Base-by-base conservation (phyloP, 176 grass and related monocot genomes). In the Hordeum vulgare region DNA sequence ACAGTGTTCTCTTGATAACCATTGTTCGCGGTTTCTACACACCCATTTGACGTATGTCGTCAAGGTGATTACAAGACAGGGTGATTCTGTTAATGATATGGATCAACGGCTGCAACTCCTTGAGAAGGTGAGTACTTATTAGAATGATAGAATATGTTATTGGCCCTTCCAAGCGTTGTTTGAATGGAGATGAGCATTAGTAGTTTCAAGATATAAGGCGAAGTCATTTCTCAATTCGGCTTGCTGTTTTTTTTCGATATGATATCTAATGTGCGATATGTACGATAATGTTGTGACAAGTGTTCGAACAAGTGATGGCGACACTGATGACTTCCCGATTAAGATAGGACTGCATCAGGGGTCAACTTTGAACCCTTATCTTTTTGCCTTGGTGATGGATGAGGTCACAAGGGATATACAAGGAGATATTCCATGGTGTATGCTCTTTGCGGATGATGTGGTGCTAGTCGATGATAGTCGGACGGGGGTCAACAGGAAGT, bases 41-140 rank as follows among this genome's bases (percentile, higher is more conserved):
- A 87, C 70, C 0, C 96, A 95, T 80, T 28, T 94, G 74, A 6
- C 92, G 21, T 91, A 82, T 88, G 85, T 98, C 77, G 85, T 93
- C 11, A 72, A 85, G 83, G 44, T 71, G 68, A 83, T 69, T 54
- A 76, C 92, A 80, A 95, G 79, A 53, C 93, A 92, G 28, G 88
- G 83, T 68, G n/a, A 75, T 68, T 71, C 60, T 8, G 61, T 88
- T 31, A 90, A 89, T 86, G 92, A 92, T 44, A 84, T 95, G 76
- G 90, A 87, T 80, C 79, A 90, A 81, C 85, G 88, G 57, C 59
- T 94, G 67, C 57, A 95, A 75, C 80, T 95, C 44, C 64, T 98
- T 73, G 91, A 94, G 83, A 98, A 98, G 91, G 93, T 98, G 85
- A 83, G 85, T 86, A 27, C 69, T 45, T 45, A 45, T 15, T 72